Percentiles rank a stretch among this genome's conserved stretches.
These are phyloP conservation scores for Stenogyne calaminthoides DNA, from an alignment of 305 asterid genomes.

Conservation along the genomic window DNA sequence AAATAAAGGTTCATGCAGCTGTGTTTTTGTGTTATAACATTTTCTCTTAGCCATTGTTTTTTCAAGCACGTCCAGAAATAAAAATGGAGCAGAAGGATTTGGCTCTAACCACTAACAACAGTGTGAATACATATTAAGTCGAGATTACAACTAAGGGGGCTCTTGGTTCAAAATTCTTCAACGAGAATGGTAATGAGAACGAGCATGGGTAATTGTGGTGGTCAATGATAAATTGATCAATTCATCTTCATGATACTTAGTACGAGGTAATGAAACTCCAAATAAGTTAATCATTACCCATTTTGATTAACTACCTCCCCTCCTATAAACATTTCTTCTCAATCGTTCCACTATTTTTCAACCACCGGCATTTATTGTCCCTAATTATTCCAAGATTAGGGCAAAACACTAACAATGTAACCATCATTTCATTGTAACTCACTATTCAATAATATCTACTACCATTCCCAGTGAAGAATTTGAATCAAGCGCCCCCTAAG, in stretches of 20 bases:
- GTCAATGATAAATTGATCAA: background rate
- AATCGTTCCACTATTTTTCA: background rate
- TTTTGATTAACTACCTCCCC: background rate
- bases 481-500: background rate
- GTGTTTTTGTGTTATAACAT: background rate
- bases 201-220: background rate
- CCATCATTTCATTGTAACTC: background rate
- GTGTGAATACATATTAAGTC: background rate
- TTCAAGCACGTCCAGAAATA: background rate
- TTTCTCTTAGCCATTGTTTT: background rate
- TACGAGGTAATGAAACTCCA: too few relatives aligned
- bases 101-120: background rate
- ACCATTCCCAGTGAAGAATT: background rate
- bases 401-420: background rate
- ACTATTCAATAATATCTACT: background rate
- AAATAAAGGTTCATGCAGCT: conserved; percentile 6
- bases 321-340: background rate
- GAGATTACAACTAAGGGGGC: background rate
- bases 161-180: background rate
- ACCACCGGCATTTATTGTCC: background rate
- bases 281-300: background rate
- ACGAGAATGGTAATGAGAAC: background rate
- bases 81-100: background rate
- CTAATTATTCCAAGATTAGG: background rate
- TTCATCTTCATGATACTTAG: background rate